phyloP scores from a whole-genome alignment of 2,329 filamentous ascomycete genomes.

The Xylariaceae sp. region DNA sequence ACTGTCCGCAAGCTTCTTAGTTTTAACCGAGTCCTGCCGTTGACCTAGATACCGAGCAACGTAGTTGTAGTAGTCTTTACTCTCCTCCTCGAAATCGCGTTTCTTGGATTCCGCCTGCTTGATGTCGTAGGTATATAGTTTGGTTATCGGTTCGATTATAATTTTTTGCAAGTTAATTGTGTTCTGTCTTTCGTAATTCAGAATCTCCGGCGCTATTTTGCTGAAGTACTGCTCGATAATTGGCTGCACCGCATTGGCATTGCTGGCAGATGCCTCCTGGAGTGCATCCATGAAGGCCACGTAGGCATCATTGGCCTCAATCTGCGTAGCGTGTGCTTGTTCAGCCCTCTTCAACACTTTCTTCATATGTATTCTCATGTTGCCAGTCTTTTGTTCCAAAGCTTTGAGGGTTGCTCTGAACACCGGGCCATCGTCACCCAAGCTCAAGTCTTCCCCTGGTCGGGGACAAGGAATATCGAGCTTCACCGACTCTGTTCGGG shows the following conservation, averaged over 20 bases:
- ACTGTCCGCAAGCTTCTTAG: conserved; percentile 92
- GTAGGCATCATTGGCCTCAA: conserved; percentile 81
- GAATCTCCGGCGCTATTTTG: conserved; percentile 87
- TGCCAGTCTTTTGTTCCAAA: conserved; percentile 91
- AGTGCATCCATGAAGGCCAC: conserved; percentile 78
- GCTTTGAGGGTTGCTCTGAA: conserved; percentile 97
- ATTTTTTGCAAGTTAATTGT: conserved; percentile 80
- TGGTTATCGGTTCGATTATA: conserved; percentile 89
- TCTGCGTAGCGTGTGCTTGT: conserved; percentile 73
- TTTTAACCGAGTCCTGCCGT: conserved; percentile 89
- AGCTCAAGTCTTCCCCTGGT: conserved; percentile 77
- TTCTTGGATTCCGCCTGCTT: conserved; percentile 97
- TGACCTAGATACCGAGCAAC: conserved; percentile 95
- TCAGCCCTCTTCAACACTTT: conserved; percentile 94
- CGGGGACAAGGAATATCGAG: conserved; percentile 84
- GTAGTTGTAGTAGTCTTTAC: conserved; percentile 96
- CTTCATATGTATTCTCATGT: conserved; percentile 92
- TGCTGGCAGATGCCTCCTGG: conserved; percentile 81
- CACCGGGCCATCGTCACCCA: conserved; percentile 86
- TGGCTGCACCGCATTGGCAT: conserved; percentile 94
- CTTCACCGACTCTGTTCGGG: conserved; percentile 57
- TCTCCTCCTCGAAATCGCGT: conserved; percentile 97
- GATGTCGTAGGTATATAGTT: conserved; percentile 91
- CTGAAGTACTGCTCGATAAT: conserved; percentile 98
- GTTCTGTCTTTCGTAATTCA: conserved; percentile 82